Evolutionary conservation across 23 red algal genomes (phyloP).

Genomic region (Agarophyton chilense): DNA sequence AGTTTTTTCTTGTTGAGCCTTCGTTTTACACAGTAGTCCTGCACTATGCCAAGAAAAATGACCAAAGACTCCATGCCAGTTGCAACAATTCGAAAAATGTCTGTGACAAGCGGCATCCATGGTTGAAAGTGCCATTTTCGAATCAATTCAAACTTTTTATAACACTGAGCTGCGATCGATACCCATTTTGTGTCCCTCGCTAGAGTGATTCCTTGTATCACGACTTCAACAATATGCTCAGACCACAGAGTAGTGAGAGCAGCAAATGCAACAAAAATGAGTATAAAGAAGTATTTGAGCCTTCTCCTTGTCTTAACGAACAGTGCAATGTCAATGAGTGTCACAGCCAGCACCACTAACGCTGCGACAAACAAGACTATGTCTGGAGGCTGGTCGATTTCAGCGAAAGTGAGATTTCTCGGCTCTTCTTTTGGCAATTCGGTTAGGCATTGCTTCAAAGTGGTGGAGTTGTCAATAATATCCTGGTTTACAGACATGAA

Average conservation of each 20-base stretch:
- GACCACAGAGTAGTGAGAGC: slow-evolving; percentile 4
- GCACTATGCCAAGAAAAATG: slow-evolving; percentile 3
- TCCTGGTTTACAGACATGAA: background rate
- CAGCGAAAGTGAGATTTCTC: background rate
- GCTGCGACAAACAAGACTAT: background rate
- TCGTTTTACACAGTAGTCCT: slow-evolving; percentile 14
- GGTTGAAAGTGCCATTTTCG: slow-evolving; percentile 26
- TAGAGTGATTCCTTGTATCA: background rate
- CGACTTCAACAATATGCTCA: slow-evolving; percentile 11
- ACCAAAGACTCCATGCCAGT: slow-evolving; percentile 16
- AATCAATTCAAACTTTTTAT: slow-evolving; percentile 9
- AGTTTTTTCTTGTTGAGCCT: slow-evolving; percentile 10
- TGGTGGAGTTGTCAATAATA: slow-evolving; percentile 1
- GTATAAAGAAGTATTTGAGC: slow-evolving; percentile 3
- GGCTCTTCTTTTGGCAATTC: slow-evolving; percentile 19
- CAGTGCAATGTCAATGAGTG: slow-evolving; percentile 5
- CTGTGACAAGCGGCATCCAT: slow-evolving; percentile 22
- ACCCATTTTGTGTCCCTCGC: slow-evolving; percentile 8
- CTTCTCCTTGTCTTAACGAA: slow-evolving; percentile 7
- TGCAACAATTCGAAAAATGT: slow-evolving; percentile 13
- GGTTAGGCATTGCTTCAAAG: slow-evolving; percentile 7
- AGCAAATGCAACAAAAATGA: background rate
- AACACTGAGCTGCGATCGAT: slow-evolving; percentile 5
- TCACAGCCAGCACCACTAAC: background rate
- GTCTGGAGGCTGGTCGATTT: background rate